Percentiles rank a stretch among this genome's conserved stretches.
phyloP scores from a whole-genome alignment of 768 basidiomycete genomes.

The Dioszegia aurantiaca region DNA sequence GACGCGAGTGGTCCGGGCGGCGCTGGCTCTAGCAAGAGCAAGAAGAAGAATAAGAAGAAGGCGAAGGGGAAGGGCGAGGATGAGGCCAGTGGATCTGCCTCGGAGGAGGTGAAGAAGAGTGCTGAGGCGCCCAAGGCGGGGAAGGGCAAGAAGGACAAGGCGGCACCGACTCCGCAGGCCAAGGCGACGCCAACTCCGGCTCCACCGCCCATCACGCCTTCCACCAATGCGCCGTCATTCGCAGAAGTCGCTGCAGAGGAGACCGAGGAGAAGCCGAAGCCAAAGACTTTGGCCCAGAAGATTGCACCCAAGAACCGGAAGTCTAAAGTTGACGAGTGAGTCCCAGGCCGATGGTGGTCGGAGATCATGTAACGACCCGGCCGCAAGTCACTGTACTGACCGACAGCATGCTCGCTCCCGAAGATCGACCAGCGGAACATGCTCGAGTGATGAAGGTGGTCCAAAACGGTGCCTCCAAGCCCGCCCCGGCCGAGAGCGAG shows the following conservation, averaged over 20 bases:
- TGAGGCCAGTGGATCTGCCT: not conserved
- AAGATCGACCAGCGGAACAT: constrained; percentile 36
- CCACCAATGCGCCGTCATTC: not conserved
- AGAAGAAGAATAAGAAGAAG: constrained; percentile 37
- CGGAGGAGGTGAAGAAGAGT: constrained; percentile 2
- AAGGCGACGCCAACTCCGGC: not conserved
- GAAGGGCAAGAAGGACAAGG: constrained; percentile 3
- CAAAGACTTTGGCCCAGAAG: constrained; percentile 43
- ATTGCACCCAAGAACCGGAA: constrained; percentile 37
- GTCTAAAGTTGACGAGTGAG: constrained; percentile 46
- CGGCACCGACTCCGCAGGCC: too few relatives aligned
- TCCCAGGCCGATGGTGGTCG: too few relatives aligned
- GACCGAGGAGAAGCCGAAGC: constrained; percentile 14
- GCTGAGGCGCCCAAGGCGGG: not conserved
- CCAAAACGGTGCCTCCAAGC: not conserved
- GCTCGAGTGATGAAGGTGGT: constrained; percentile 41
- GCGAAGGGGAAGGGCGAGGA: constrained; percentile 2
- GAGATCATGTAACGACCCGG: too few relatives aligned
- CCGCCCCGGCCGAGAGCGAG: not conserved
- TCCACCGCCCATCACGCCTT: constrained; percentile 8
- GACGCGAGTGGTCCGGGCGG: not conserved
- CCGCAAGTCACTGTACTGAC: not conserved
- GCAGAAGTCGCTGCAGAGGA: constrained; percentile 7
- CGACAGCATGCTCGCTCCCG: constrained; percentile 44
- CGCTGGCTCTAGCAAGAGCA: constrained; percentile 15